phyloP scores from a whole-genome alignment of 306 rosid genomes.

The Quercus dentata region DNA sequence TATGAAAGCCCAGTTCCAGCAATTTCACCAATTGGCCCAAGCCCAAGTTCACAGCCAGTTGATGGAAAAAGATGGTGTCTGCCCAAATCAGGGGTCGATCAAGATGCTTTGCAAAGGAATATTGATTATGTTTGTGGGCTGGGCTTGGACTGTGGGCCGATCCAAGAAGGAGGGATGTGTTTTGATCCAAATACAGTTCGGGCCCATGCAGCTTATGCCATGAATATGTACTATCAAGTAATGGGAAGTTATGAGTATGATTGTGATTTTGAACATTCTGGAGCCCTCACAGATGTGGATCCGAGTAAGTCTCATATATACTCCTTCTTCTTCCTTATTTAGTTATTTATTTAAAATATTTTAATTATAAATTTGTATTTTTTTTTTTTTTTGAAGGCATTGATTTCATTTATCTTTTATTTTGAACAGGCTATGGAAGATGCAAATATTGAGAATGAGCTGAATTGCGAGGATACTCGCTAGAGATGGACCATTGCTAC shows the following conservation, averaged over 20 bases:
- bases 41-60: background rate
- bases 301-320: conserved; percentile 18
- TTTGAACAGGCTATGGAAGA: conserved; percentile 35
- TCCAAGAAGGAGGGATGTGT: conserved; percentile 38
- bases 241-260: conserved; percentile 21
- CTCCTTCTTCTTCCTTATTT: background rate
- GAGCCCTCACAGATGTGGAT: conserved; percentile 27
- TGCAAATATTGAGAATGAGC: conserved; percentile 26
- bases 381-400: background rate
- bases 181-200: conserved; percentile 47
- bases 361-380: background rate
- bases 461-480: background rate
- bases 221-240: conserved; percentile 53
- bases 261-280: conserved; percentile 41
- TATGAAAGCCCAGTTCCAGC: background rate
- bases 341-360: background rate
- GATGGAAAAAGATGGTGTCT: conserved; percentile 23
- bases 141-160: conserved; percentile 46
- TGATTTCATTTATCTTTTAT: background rate
- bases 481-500: background rate
- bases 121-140: conserved; percentile 43
- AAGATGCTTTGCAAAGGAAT: conserved; percentile 37
- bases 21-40: background rate
- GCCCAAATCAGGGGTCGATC: conserved; percentile 24
- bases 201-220: conserved; percentile 69